Percentiles rank a stretch among this genome's conserved stretches.
Evolutionary conservation across 2,329 filamentous ascomycete genomes (phyloP).

Genomic region (Botrytis tulipae): DNA sequence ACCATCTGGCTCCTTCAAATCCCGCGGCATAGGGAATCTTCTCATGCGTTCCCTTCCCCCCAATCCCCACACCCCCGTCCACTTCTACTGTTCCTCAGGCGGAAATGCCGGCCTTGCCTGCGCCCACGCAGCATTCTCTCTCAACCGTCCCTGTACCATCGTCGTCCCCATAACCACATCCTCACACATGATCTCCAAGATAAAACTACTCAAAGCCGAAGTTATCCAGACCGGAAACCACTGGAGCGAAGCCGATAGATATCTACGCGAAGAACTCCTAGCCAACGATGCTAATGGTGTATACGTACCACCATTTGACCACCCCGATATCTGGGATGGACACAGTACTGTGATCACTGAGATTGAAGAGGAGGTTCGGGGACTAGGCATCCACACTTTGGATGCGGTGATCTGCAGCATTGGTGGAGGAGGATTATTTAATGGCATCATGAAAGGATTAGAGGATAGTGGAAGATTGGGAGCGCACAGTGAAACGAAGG

Average conservation of each 20-base stretch:
- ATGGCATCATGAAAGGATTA: conserved; percentile 67
- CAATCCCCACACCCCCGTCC: conserved; percentile 43
- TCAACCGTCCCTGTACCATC: conserved; percentile 50
- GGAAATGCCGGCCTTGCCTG: conserved; percentile 85
- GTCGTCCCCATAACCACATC: conserved; percentile 54
- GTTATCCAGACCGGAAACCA: conserved; percentile 67
- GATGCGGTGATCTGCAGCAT: conserved; percentile 75
- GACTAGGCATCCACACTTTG: conserved; percentile 42
- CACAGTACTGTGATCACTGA: conserved; percentile 56
- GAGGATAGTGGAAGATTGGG: conserved; percentile 32
- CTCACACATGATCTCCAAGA: conserved; percentile 67
- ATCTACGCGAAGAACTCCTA: conserved; percentile 60
- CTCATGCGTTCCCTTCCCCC: conserved; percentile 50
- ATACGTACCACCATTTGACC: conserved; percentile 70
- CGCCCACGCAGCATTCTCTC: conserved; percentile 65
- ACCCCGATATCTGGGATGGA: conserved; percentile 66
- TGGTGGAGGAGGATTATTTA: conserved; percentile 77
- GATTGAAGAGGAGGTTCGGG: conserved; percentile 32
- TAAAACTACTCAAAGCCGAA: conserved; percentile 64
- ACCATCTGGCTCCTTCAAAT: conserved; percentile 72
- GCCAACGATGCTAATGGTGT: conserved; percentile 49
- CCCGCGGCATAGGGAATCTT: conserved; percentile 69
- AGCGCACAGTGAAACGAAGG: neutral
- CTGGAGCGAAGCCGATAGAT: conserved; percentile 68
- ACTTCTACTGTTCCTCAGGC: conserved; percentile 78